phyloP scores from a whole-genome alignment of 805 yeast species.

The Danielozyma ontarioensis region DNA sequence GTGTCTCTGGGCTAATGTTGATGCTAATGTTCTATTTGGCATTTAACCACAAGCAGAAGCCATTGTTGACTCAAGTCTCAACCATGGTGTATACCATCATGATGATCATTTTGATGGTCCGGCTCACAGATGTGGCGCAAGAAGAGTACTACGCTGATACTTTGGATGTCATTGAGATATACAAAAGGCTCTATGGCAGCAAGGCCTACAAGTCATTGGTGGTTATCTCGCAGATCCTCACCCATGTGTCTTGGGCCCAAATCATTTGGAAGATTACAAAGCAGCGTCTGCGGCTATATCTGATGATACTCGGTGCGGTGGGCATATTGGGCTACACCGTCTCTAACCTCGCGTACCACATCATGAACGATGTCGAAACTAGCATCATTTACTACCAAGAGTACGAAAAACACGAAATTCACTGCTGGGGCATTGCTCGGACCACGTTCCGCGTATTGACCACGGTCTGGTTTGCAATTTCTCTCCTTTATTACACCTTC shows the following conservation, averaged over 20 bases:
- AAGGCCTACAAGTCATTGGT: constrained; percentile 33
- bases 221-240: constrained; percentile 38
- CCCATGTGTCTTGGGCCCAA: constrained; percentile 53
- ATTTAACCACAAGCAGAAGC: constrained; percentile 47
- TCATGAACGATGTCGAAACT: constrained; percentile 1
- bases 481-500: constrained; percentile 35
- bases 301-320: constrained; percentile 17
- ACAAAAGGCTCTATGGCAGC: constrained; percentile 15
- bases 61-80: constrained; percentile 51
- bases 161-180: constrained; percentile 45
- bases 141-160: constrained; percentile 48
- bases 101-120: constrained; percentile 46
- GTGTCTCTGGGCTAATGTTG: constrained; percentile 69
- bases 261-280: constrained; percentile 26
- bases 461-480: constrained; percentile 23
- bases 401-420: too few species aligned
- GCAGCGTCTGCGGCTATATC: constrained; percentile 19
- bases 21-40: constrained; percentile 50
- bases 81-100: constrained; percentile 53
- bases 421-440: constrained; percentile 21
- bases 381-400: background rate
- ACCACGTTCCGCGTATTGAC: constrained; percentile 23
- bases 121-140: constrained; percentile 41
- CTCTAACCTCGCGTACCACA: constrained; percentile 9
- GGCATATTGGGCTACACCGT: constrained; percentile 12